Base-by-base conservation (phyloP, 1,284 basidiomycete species). In the Cutaneotrichosporon sp. region DNA sequence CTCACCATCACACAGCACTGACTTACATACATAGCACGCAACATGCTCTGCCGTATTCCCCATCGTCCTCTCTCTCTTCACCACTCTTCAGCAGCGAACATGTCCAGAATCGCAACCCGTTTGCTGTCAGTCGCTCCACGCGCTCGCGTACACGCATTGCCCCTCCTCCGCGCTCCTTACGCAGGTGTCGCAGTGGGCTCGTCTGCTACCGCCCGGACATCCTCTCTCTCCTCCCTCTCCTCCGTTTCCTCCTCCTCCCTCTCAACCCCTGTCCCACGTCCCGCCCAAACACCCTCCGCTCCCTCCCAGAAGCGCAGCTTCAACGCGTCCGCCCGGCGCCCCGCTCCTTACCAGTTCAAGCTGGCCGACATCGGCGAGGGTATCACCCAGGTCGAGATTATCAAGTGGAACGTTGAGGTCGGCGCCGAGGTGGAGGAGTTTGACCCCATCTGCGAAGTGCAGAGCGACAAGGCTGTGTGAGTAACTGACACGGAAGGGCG, bases 311-410 rank as follows among this genome's bases (percentile, higher is more conserved):
- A 5, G 38, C 22, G 57, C 24, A 47, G 34, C 1, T 55, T 59
- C 48, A 47, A 54, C 59, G 52, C 55, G 5, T 52, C 59, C 6
- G 24, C 32, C 17, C 33, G 31, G 20, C 20, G 35, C 14, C 46
- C 32, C 16, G 60, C 49, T 5, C 49, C 51, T 7, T 63, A 62
- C 47, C 66, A 67, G 10, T 96, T 94, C 80, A 88, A 87, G 60
- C 82, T 96, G n/a, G 90, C 90, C 12, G 92, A 97, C 71, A 93
- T 96, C 62, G 92, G 92, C 9, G 92, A 97, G 75, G 92, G 79
- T 5, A 80, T 80, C 59, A 89, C 87, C 29, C 89, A 93, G 72
- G 90, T 88, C 63, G 90, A 92, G 75, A 81, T 93, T 60, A 83
- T 93, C 54, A 86, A 85, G 72, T 93, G 90, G 90, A 86, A 63